phyloP scores from a whole-genome alignment of 2,329 filamentous ascomycete species.

The Aspergillus aculeatinus region DNA sequence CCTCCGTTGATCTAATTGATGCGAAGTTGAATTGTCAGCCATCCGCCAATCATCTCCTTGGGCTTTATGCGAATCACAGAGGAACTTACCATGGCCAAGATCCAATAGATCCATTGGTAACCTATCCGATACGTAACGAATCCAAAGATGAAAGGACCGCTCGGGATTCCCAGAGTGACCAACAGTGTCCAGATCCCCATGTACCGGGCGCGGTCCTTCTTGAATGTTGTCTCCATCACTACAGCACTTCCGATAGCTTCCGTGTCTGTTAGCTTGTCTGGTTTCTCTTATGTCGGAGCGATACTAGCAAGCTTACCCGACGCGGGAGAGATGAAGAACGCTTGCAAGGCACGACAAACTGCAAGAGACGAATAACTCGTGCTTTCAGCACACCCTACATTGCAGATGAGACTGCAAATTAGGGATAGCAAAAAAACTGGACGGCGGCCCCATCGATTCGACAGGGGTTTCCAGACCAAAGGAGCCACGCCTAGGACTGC shows the following conservation, averaged over 20 bases:
- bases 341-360: slow-evolving; percentile 52
- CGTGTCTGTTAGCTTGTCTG: slow-evolving; percentile 3
- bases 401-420: slow-evolving; percentile 51
- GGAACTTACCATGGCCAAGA: slow-evolving; percentile 53
- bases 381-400: slow-evolving; percentile 55
- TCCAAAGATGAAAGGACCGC: slow-evolving; percentile 39
- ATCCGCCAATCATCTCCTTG: not conserved
- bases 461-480: slow-evolving; percentile 57
- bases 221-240: slow-evolving; percentile 60
- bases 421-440: slow-evolving; percentile 56
- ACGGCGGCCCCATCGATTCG: slow-evolving; percentile 54
- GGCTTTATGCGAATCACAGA: not conserved
- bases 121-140: slow-evolving; percentile 54
- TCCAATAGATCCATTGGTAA: slow-evolving; percentile 61
- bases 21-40: slow-evolving; percentile 12
- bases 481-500: slow-evolving; percentile 54
- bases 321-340: slow-evolving; percentile 58
- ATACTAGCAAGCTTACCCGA: slow-evolving; percentile 23
- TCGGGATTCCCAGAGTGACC: slow-evolving; percentile 51
- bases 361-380: slow-evolving; percentile 51
- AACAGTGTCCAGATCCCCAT: slow-evolving; percentile 60
- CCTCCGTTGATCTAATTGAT: slow-evolving; percentile 51
- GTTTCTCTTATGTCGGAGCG: too few relatives aligned
- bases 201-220: slow-evolving; percentile 53
- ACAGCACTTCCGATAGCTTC: slow-evolving; percentile 56